Evolutionary conservation across 2,329 filamentous ascomycete species (phyloP).

Genomic region (Cercospora sp.): DNA sequence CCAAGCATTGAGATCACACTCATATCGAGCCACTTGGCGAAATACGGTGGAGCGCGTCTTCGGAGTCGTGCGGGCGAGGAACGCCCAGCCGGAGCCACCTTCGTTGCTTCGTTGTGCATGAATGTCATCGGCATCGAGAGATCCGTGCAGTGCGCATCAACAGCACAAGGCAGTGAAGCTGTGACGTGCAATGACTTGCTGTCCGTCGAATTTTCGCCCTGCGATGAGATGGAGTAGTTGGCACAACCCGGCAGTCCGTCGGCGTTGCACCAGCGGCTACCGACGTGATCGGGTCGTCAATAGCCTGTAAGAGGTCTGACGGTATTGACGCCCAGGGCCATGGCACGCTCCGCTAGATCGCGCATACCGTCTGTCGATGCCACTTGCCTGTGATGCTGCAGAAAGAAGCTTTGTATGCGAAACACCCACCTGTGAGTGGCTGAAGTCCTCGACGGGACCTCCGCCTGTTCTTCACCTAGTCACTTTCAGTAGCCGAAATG

Average conservation of each 20-base stretch:
- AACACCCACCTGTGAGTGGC: conserved; percentile 2
- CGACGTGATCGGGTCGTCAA: conserved; percentile 17
- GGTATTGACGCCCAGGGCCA: conserved; percentile 2
- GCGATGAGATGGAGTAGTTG: conserved; percentile 14
- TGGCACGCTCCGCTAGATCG: conserved; percentile 19
- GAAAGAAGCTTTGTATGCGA: conserved; percentile 11
- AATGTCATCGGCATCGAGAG: conserved; percentile 1
- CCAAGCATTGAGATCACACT: background rate
- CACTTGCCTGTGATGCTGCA: conserved; percentile 18
- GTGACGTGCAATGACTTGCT: conserved; percentile 25
- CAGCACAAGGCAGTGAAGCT: background rate
- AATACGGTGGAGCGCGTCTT: background rate
- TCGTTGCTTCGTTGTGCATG: background rate
- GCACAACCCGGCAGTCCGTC: conserved; percentile 20
- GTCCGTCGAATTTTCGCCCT: conserved; percentile 15
- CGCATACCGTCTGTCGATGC: conserved; percentile 15
- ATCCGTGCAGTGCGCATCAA: background rate
- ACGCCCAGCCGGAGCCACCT: background rate
- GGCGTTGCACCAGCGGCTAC: conserved; percentile 22
- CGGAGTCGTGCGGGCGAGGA: conserved; percentile 8
- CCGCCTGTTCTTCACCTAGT: background rate
- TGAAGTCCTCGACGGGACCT: background rate
- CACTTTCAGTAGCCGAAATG: conserved; percentile 22
- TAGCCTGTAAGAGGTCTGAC: conserved; percentile 1
- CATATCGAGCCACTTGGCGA: background rate